Evolutionary conservation across 225 moss, liverwort and hornwort genomes (phyloP).

Genomic region (Thuidium tamariscinum): DNA sequence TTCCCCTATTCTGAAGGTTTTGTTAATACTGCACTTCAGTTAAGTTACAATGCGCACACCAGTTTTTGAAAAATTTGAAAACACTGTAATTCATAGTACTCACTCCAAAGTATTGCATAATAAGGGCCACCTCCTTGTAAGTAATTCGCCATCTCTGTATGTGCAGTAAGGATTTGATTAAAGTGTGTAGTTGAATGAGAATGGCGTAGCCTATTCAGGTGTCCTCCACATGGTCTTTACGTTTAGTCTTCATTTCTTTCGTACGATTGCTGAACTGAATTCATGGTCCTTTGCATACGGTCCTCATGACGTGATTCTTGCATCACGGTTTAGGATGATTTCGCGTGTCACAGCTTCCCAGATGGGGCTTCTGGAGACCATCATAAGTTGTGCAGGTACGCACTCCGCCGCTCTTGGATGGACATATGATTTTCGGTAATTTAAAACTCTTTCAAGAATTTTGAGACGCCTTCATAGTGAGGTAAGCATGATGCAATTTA

Average conservation of each 20-base stretch:
- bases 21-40: background rate
- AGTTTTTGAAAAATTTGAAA: background rate
- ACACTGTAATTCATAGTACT: background rate
- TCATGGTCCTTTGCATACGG: background rate
- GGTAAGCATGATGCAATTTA: background rate
- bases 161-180: background rate
- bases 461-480: background rate
- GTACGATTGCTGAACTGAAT: background rate
- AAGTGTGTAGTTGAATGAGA: background rate
- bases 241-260: background rate
- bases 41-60: background rate
- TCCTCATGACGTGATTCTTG: background rate
- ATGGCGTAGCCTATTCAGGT: background rate
- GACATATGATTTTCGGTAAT: background rate
- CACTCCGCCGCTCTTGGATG: background rate
- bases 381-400: slow-evolving; percentile 58
- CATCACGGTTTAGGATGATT: slow-evolving; percentile 32
- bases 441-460: background rate
- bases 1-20: background rate
- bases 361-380: slow-evolving; percentile 67
- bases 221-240: background rate
- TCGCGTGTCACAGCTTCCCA: slow-evolving; percentile 47
- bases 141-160: background rate
- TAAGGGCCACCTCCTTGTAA: background rate
- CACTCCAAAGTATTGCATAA: background rate